Base-by-base conservation (phyloP, 495 filamentous ascomycete genomes). In the Hypoxylon perforatum region DNA sequence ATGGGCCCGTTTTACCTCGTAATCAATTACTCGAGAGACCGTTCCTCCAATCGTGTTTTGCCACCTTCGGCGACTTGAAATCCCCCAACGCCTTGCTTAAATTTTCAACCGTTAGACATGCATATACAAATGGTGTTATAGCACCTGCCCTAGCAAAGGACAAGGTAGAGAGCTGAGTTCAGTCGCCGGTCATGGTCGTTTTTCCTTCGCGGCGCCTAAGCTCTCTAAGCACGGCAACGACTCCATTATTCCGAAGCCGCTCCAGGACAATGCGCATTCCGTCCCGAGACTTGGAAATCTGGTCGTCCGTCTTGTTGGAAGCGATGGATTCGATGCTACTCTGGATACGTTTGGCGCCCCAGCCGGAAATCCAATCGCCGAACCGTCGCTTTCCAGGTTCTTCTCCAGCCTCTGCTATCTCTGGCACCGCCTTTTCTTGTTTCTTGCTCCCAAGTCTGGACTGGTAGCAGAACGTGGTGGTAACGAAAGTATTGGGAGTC, bases 201-300 rank as follows among this genome's bases (percentile, higher is more conserved):
- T 74, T 72, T 5, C 72, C 71, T 50, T 95, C 92, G 68, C 83
- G 79, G 56, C 90, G 84, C 88, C 94, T 91, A 23, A 91, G 91
- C 74, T 97, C 94, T 41, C 95, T 77, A 15, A 97, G 90, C 17
- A 87, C 92, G 22, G 94, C 90, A 38, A 97, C 86, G 10, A 96
- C 91, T 11, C 93, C 92, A 53, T 81, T 83, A 64, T 83, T 81
- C 55, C 95, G 86, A 64, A 98, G 74, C 35, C 95, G 85, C 76
- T 96, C 92, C 21, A 99, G 82, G 14, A 99, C 94, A 42, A 97
- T 87, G 56, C 90, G 91, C 95, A 99, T 97, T 15, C 96, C 95
- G 73, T 97, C 89, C 68, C 93, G 92, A 73, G 91, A 94, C 73
- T 94, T 96, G 55, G 90, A 81, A 55, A 98, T 81, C 39, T 93